phyloP scores from a whole-genome alignment of 2,329 filamentous ascomycete genomes.

The Epichloe bromicola region DNA sequence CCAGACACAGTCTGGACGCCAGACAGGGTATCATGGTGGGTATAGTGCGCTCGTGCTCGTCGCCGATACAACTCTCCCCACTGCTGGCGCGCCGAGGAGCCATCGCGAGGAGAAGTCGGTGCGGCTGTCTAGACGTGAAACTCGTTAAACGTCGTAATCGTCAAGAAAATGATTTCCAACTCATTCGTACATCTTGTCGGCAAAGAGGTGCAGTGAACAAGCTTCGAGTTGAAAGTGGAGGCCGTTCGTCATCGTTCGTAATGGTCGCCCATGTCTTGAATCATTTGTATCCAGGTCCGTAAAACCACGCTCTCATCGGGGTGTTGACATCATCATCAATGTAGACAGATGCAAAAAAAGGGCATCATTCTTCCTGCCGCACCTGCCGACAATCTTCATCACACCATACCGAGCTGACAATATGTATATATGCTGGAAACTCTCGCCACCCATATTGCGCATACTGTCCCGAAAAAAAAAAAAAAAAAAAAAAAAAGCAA shows the following conservation, averaged over 20 bases:
- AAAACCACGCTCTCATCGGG: slow-evolving; percentile 24
- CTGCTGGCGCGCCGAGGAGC: slow-evolving; percentile 18
- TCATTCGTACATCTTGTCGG: slow-evolving; percentile 7
- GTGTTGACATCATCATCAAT: slow-evolving; percentile 25
- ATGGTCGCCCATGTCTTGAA: slow-evolving; percentile 29
- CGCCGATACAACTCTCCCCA: slow-evolving; percentile 21
- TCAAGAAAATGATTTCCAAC: slow-evolving; percentile 21
- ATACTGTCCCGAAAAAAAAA: not conserved
- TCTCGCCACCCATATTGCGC: not conserved
- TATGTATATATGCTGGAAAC: slow-evolving; percentile 1
- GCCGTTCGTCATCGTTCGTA: slow-evolving; percentile 21
- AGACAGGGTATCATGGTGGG: slow-evolving; percentile 28
- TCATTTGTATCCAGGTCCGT: slow-evolving; percentile 28
- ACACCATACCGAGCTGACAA: slow-evolving; percentile 1
- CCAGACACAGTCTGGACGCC: slow-evolving; percentile 24
- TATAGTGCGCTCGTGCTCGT: slow-evolving; percentile 26
- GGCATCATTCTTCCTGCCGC: not conserved
- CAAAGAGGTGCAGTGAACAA: slow-evolving; percentile 4
- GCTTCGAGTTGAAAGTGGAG: slow-evolving; percentile 13
- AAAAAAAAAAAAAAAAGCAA: slow-evolving; percentile 3
- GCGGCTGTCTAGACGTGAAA: slow-evolving; percentile 33
- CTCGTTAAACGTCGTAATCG: slow-evolving; percentile 34
- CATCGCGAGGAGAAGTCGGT: slow-evolving; percentile 19
- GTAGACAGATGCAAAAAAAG: not conserved
- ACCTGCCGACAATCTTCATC: slow-evolving; percentile 6